Conservation (phyloP, 257 asterid genomes). For the Solanum rostratum region DNA sequence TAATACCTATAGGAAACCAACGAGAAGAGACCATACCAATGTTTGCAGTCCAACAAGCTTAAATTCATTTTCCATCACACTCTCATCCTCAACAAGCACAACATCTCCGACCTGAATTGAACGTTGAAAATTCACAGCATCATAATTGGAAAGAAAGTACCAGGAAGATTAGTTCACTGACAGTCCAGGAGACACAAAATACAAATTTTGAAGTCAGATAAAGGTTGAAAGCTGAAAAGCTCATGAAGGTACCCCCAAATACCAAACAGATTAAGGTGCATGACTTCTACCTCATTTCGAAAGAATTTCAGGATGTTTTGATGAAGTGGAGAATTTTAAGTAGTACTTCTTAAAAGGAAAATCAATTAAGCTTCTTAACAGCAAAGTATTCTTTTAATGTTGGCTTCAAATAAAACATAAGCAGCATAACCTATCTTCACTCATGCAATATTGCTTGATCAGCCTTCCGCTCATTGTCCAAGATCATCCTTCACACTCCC, state of each 20-base stretch:
- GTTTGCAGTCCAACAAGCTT: slow-evolving; percentile 48
- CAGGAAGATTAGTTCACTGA: background rate
- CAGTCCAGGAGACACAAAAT: background rate
- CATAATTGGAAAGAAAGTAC: background rate
- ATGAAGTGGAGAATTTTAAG: background rate
- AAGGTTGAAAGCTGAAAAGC: background rate
- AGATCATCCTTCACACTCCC: background rate
- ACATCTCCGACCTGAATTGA: slow-evolving; percentile 52
- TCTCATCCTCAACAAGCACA: slow-evolving; percentile 45
- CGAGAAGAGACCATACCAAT: slow-evolving; percentile 29
- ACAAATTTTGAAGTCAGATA: background rate
- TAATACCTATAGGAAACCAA: background rate
- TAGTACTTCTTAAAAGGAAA: background rate
- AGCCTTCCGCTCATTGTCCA: background rate
- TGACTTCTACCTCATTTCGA: background rate
- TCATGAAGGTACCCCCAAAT: background rate
- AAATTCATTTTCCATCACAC: slow-evolving; percentile 35
- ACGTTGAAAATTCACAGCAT: background rate
- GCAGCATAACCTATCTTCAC: background rate
- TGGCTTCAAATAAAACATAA: background rate
- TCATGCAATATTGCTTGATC: background rate
- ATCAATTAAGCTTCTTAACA: background rate
- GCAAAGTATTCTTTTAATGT: background rate
- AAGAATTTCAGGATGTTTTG: background rate
- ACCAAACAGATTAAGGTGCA: background rate